phyloP scores from a whole-genome alignment of 2,329 filamentous ascomycete species.

The Aspergillus nomiae region DNA sequence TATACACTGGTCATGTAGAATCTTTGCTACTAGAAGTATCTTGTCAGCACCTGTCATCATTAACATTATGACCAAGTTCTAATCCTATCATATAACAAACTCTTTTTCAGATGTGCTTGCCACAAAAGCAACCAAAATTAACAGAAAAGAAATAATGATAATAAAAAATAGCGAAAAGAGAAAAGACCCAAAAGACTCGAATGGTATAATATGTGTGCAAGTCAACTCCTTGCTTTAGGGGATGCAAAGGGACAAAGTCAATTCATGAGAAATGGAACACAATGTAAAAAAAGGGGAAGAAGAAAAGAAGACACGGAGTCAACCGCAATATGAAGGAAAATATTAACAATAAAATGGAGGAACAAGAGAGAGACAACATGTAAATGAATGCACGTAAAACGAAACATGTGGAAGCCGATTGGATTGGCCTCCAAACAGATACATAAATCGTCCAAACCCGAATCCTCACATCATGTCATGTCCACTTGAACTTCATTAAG shows the following conservation, averaged over 20 bases:
- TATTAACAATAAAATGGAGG: conserved; percentile 7
- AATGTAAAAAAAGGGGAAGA: background rate
- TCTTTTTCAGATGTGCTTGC: background rate
- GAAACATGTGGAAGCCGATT: conserved; percentile 3
- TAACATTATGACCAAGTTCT: background rate
- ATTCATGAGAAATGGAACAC: background rate
- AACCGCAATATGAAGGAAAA: background rate
- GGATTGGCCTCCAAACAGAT: background rate
- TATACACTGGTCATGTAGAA: background rate
- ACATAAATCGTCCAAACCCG: conserved; percentile 12
- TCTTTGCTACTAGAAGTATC: background rate
- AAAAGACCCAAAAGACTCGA: background rate
- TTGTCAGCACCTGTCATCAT: background rate
- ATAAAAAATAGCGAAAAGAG: background rate
- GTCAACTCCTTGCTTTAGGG: background rate
- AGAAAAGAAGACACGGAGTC: background rate
- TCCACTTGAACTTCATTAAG: conserved; percentile 19
- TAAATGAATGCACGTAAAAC: background rate
- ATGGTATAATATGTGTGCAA: background rate
- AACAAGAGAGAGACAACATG: background rate
- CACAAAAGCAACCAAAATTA: background rate
- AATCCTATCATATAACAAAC: background rate
- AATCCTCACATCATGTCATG: conserved; percentile 15
- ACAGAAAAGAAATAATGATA: no score
- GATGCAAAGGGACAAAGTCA: background rate